Conservation (phyloP, 164 flowering plant species). For the Magnolia kwangsiensis region DNA sequence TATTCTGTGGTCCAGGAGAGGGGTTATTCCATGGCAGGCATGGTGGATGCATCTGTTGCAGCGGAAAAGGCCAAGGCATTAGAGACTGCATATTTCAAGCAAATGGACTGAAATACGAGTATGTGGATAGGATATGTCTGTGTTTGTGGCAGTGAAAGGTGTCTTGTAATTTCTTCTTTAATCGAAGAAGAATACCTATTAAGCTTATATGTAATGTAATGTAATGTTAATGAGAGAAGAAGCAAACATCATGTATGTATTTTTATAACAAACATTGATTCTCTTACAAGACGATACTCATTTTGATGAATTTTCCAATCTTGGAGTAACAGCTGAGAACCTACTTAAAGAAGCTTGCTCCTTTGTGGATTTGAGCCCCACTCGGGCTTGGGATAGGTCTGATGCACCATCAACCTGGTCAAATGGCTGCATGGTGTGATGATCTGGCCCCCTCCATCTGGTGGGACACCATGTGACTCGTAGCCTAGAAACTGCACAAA, state of each 20-base stretch:
- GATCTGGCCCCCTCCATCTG: too few species aligned
- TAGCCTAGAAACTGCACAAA: too few species aligned
- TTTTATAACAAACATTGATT: too few species aligned
- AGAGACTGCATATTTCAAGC: slow-evolving; percentile 49
- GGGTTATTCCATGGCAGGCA: slow-evolving; percentile 43
- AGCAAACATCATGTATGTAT: not conserved
- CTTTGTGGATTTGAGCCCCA: too few species aligned
- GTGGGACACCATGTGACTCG: too few species aligned
- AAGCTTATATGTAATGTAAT: not conserved
- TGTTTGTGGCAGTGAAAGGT: not conserved
- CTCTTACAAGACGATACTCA: too few species aligned
- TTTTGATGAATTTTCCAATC: too few species aligned
- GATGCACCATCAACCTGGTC: too few species aligned
- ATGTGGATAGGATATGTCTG: not conserved
- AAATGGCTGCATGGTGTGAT: too few species aligned
- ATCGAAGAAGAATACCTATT: not conserved
- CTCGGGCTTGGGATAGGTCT: too few species aligned
- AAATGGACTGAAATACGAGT: slow-evolving; percentile 6
- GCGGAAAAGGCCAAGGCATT: slow-evolving; percentile 49
- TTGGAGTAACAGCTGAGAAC: too few species aligned
- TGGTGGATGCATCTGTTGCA: slow-evolving; percentile 33
- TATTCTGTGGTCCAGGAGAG: slow-evolving; percentile 48
- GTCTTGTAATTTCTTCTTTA: not conserved
- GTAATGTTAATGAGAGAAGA: not conserved
- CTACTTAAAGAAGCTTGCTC: too few species aligned